These are phyloP conservation scores for Solanum appendiculatum DNA, from an alignment of 257 asterid genomes.

Conservation along the genomic window DNA sequence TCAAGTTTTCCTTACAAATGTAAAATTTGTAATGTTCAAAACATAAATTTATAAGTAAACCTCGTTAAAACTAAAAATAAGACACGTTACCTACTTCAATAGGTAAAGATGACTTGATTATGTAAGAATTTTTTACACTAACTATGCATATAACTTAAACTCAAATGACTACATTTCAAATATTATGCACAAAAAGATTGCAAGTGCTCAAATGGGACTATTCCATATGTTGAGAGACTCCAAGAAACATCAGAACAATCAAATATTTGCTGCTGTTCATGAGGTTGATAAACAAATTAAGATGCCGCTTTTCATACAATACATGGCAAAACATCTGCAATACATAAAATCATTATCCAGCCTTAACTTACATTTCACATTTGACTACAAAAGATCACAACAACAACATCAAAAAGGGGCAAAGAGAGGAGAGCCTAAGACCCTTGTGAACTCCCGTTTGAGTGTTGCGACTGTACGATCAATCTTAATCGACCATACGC, in stretches of 20 bases:
- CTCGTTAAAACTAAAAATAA: background rate
- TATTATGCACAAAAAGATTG: background rate
- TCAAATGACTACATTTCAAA: background rate
- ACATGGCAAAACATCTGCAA: background rate
- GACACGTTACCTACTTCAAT: background rate
- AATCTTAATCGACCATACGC: slow-evolving; percentile 52
- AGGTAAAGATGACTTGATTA: background rate
- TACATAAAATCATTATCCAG: background rate
- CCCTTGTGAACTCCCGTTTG: slow-evolving; percentile 20
- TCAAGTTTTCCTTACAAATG: background rate
- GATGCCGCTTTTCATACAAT: background rate
- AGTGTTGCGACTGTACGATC: slow-evolving; percentile 30
- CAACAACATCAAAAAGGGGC: background rate
- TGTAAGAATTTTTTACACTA: background rate
- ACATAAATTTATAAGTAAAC: background rate
- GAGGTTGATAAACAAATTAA: background rate
- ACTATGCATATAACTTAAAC: background rate
- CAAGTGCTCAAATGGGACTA: background rate
- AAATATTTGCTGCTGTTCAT: background rate
- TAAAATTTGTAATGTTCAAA: background rate
- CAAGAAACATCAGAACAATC: background rate
- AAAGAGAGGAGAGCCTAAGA: background rate
- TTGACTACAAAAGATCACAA: background rate
- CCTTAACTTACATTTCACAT: background rate
- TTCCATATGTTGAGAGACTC: background rate